Conservation (phyloP, 441 rosid genomes). For the Rhodomyrtus psidioides region DNA sequence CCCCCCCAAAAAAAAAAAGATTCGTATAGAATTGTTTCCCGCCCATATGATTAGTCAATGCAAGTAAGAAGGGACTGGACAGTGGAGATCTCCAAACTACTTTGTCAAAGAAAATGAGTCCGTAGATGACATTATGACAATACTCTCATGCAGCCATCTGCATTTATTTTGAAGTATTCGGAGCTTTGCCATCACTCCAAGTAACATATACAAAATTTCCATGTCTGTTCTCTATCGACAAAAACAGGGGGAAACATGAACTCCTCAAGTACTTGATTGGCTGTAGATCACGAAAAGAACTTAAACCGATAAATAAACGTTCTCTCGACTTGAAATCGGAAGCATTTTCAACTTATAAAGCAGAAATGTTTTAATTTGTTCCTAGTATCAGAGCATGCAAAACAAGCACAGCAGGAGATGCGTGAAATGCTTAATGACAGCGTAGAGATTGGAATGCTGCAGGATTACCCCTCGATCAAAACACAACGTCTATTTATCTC, state of each 20-base stretch:
- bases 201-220: not conserved
- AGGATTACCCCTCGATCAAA: not conserved
- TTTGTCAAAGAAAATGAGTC: not conserved
- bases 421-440: not conserved
- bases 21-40: not conserved
- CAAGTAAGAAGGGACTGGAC: not conserved
- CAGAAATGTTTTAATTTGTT: not conserved
- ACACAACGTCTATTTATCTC: not conserved
- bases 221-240: not conserved
- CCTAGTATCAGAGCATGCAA: not conserved
- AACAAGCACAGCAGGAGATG: not conserved
- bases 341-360: not conserved
- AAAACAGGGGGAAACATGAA: not conserved
- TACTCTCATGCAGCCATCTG: not conserved
- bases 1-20: too few species aligned
- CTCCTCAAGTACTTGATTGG: not conserved
- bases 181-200: not conserved
- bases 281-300: not conserved
- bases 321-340: not conserved
- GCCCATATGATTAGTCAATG: not conserved
- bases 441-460: not conserved
- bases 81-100: not conserved
- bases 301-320: not conserved
- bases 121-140: not conserved
- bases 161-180: not conserved